These are phyloP conservation scores for Pichia sp. DNA, from an alignment of 1,139 yeast species.

Conservation along the genomic window DNA sequence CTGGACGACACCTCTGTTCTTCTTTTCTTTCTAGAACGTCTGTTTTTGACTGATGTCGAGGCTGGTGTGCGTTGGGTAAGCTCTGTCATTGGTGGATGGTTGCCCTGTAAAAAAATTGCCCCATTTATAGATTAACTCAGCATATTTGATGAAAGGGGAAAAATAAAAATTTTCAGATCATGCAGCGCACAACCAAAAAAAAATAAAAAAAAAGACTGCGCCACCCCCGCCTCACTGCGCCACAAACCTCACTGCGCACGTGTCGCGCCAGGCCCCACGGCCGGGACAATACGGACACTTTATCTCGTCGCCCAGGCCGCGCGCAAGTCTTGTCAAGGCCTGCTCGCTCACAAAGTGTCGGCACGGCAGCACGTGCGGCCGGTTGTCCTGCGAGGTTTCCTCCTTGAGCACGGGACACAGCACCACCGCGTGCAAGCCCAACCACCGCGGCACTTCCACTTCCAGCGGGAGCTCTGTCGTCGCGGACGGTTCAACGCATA, in stretches of 20 bases:
- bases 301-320: constrained; percentile 37
- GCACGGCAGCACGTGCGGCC: constrained; percentile 60
- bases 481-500: no score
- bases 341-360: constrained; percentile 54
- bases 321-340: constrained; percentile 39
- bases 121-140: no score
- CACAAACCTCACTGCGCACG: constrained; percentile 29
- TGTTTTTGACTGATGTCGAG: constrained; percentile 17
- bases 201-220: neutral
- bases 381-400: constrained; percentile 57
- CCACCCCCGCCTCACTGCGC: constrained; percentile 17
- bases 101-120: no score
- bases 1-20: constrained; percentile 54
- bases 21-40: constrained; percentile 66
- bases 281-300: constrained; percentile 68
- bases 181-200: neutral
- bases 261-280: constrained; percentile 28
- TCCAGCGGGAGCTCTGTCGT: constrained; percentile 64
- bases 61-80: no score
- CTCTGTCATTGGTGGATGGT: no score
- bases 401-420: constrained; percentile 39
- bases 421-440: constrained; percentile 24
- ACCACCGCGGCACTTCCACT: constrained; percentile 50
- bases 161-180: neutral
- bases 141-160: no score